These are phyloP conservation scores for Piper longum DNA, from an alignment of 164 flowering plant genomes.

Conservation along the genomic window DNA sequence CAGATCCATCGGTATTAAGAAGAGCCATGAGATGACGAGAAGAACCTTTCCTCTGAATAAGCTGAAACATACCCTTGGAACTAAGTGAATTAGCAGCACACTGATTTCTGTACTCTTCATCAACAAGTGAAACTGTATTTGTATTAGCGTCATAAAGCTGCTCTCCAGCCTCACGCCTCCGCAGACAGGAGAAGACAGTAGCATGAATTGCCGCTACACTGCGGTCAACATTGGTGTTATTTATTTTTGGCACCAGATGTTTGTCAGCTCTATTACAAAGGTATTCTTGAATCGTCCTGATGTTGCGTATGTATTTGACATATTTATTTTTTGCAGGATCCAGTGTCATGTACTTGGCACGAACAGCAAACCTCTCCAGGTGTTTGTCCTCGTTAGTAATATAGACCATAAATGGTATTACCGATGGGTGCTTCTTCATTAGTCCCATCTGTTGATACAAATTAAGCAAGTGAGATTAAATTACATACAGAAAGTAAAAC, in stretches of 20 bases:
- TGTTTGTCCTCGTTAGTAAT: slow-evolving; percentile 78
- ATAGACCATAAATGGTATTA: slow-evolving; percentile 81
- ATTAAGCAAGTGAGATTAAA: not conserved
- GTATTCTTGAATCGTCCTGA: slow-evolving; percentile 80
- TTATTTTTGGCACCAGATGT: slow-evolving; percentile 80
- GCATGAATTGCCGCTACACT: slow-evolving; percentile 95
- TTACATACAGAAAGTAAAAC: not conserved
- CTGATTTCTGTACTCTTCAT: slow-evolving; percentile 75
- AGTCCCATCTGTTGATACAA: slow-evolving; percentile 60
- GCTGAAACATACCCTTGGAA: slow-evolving; percentile 81
- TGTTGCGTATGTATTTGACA: slow-evolving; percentile 77
- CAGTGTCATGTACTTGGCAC: slow-evolving; percentile 88
- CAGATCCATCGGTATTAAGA: slow-evolving; percentile 71
- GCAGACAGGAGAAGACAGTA: slow-evolving; percentile 74
- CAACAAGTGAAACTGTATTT: slow-evolving; percentile 51
- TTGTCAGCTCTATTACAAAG: slow-evolving; percentile 80
- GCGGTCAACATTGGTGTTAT: slow-evolving; percentile 80
- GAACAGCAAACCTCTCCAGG: slow-evolving; percentile 82
- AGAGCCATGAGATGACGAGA: slow-evolving; percentile 78
- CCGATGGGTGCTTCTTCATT: slow-evolving; percentile 89
- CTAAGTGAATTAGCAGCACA: slow-evolving; percentile 67
- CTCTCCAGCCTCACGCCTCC: slow-evolving; percentile 73
- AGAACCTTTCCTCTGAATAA: slow-evolving; percentile 79
- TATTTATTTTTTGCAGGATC: slow-evolving; percentile 87
- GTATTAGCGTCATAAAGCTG: slow-evolving; percentile 56